A percentile compares a stretch with the other conserved stretches of the same genome.
Conservation (phyloP, 148 eudicot genomes). For the Dysphania ambrosioides region DNA sequence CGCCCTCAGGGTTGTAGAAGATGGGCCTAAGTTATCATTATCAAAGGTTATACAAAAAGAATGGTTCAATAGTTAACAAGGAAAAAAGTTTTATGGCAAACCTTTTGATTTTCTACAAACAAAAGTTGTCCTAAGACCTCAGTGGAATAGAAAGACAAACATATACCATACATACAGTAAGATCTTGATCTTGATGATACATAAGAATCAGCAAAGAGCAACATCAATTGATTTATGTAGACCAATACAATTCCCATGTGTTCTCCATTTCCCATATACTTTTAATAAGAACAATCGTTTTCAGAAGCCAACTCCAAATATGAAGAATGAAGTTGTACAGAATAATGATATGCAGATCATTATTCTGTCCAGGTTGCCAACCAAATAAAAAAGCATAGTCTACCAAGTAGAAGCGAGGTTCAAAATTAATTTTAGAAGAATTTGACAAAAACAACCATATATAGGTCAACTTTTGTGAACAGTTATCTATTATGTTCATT, state of each 20-base stretch:
- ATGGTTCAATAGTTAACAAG: background rate
- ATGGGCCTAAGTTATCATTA: background rate
- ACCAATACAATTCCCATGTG: background rate
- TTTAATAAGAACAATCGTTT: background rate
- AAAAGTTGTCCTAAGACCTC: background rate
- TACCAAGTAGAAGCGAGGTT: background rate
- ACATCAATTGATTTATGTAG: background rate
- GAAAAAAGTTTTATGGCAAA: background rate
- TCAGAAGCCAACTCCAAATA: background rate
- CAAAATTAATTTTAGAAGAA: no score
- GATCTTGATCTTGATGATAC: background rate
- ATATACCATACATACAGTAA: background rate
- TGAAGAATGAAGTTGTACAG: background rate
- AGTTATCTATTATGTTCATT: no score
- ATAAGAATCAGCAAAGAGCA: no score
- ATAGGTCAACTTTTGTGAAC: no score
- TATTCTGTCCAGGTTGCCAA: background rate
- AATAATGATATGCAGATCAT: background rate
- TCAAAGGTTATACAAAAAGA: background rate
- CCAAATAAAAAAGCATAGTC: background rate
- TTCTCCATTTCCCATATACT: background rate
- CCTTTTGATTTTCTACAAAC: background rate
- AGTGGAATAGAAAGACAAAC: background rate
- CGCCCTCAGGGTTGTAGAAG: no score
- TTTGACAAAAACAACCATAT: no score